phyloP scores from a whole-genome alignment of 176 grass and related monocot species.

The Stipa capillata region DNA sequence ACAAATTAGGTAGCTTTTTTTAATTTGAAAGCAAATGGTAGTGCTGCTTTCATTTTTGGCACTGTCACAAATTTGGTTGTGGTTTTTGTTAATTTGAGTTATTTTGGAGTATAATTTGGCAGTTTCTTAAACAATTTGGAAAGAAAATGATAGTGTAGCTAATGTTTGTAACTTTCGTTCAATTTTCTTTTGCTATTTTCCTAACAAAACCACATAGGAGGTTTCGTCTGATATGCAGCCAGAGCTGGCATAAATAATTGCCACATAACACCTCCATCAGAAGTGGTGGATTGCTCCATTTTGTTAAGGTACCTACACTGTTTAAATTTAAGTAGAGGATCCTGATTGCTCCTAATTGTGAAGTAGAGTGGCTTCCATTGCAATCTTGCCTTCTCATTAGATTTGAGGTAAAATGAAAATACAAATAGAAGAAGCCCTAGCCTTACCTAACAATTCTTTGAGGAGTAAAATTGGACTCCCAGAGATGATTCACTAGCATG shows the following conservation, averaged over 20 bases:
- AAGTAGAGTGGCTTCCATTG: background rate
- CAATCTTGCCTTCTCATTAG: background rate
- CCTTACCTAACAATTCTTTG: slow-evolving; percentile 67
- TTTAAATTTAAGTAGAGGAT: background rate
- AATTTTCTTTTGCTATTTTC: background rate
- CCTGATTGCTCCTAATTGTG: background rate
- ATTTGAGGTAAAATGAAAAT: background rate
- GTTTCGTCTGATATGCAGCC: background rate
- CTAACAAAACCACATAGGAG: background rate
- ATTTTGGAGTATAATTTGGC: background rate
- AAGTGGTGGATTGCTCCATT: background rate
- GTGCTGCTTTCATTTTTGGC: no score
- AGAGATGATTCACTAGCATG: slow-evolving; percentile 64
- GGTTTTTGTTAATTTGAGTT: background rate
- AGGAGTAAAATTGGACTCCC: slow-evolving; percentile 94
- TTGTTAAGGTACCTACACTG: background rate
- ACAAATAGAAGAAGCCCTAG: slow-evolving; percentile 2
- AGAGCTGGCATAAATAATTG: background rate
- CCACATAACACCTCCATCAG: background rate
- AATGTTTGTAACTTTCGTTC: background rate
- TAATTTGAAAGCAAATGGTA: no score
- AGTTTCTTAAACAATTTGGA: background rate
- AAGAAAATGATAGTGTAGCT: background rate
- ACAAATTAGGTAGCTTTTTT: no score
- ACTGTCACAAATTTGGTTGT: no score